Percentiles rank a stretch among this genome's conserved stretches.
phyloP scores from a whole-genome alignment of 2,329 filamentous ascomycete species.

The Fusarium anthophilum region DNA sequence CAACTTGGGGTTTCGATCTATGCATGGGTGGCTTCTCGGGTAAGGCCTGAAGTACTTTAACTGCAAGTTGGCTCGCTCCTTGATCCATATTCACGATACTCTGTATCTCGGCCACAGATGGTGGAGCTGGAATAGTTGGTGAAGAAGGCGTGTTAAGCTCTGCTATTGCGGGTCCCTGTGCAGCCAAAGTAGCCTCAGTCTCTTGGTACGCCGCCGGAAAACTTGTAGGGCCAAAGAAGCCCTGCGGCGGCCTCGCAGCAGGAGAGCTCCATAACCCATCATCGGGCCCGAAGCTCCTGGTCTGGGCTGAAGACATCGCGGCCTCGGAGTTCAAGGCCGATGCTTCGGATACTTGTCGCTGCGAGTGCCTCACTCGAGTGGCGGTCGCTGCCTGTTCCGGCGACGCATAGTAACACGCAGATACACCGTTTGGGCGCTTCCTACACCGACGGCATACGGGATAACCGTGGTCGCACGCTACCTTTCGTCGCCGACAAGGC shows the following conservation, averaged over 20 bases:
- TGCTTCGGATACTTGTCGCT: not conserved
- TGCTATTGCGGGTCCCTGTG: accelerated
- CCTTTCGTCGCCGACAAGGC: not conserved
- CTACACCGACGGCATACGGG: not conserved
- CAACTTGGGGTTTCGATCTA: accelerated
- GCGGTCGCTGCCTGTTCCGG: not conserved
- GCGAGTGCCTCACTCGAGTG: accelerated
- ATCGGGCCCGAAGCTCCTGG: not conserved
- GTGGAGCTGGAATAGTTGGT: not conserved
- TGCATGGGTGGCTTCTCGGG: accelerated
- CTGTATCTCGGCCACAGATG: not conserved
- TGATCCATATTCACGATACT: not conserved
- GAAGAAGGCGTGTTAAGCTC: not conserved
- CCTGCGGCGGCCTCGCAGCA: not conserved
- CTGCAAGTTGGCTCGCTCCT: not conserved
- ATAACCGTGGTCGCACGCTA: not conserved
- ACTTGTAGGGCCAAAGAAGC: not conserved
- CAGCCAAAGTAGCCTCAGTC: not conserved
- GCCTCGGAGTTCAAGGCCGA: not conserved
- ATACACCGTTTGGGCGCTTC: not conserved
- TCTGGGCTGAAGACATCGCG: not conserved
- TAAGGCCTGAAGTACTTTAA: not conserved
- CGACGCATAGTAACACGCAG: not conserved
- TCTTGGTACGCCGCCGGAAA: not conserved
- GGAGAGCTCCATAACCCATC: not conserved